Evolutionary conservation across 2,329 filamentous ascomycete genomes (phyloP), one percentile per base, ranked within the genome.

Genomic region (Pseudogymnoascus sp.): DNA sequence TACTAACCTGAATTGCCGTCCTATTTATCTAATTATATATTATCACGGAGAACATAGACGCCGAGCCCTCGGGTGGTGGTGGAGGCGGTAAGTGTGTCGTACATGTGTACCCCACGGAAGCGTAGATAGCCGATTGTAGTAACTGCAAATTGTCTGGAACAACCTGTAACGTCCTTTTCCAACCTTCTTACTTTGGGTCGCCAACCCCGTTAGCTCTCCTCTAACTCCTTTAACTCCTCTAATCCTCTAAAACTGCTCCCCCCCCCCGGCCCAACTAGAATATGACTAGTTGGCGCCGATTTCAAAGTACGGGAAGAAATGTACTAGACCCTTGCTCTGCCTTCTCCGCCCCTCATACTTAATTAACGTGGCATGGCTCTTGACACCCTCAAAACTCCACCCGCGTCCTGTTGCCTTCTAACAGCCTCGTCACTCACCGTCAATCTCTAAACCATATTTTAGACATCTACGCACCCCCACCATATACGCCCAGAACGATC

Each of bases 381-480:
- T 46, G 46, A 53, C 46, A 53, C 46, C 15, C 46, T 33, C n/a
- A 56, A 56, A 56, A 56, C 46, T 56, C 46, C 46, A 56, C 46
- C 31, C 46, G n/a, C 29, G 19, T 19, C 46, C n/a, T 33, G 10
- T 17, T 33, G 15, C 10, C 26, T 15, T 31, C 15, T 11, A 4
- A 56, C 11, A 19, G 15, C 46, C 46, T 31, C 46, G 26, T 7
- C 46, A 19, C 10, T n/a, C 46, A 33, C 29, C 15, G 26, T 56
- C 46, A 19, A 13, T n/a, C 50, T 33, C 50, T 56, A 33, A 33
- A 33, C 50, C 13, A 10, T 1, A 19, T 56, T 11, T 56, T 56
- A 29, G n/a, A 56, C 33, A 56, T 56, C n/a, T 56, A 33, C 29
- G 29, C 50, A 21, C 19, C 7, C n/a, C 9, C 29, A n/a, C 17